Evolutionary conservation across 164 flowering plant species (phyloP).

Genomic region (Euptelea pleiosperma): DNA sequence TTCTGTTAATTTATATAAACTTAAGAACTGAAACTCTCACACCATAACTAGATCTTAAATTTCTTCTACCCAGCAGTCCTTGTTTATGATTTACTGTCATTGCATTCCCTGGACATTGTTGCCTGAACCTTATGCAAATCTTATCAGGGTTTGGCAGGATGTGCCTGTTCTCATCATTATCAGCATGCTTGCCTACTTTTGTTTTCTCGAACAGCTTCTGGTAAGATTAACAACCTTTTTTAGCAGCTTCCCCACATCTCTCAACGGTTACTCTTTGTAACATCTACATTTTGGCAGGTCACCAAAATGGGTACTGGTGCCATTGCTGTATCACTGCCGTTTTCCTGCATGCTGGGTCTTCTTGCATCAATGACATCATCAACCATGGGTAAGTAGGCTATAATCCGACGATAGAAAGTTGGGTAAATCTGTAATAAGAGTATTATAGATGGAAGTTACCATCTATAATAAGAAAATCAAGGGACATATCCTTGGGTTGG

Average conservation of each 20-base stretch:
- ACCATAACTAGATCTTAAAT: background rate
- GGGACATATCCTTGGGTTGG: background rate
- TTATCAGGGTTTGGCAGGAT: constrained; percentile 86
- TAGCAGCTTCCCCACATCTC: background rate
- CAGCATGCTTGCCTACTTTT: constrained; percentile 96
- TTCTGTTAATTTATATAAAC: too few species aligned
- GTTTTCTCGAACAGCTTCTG: constrained; percentile 96
- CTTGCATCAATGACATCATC: constrained; percentile 88
- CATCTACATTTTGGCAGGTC: constrained; percentile 41
- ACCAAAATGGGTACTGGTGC: constrained; percentile 73
- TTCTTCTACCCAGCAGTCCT: background rate
- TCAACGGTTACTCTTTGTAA: background rate
- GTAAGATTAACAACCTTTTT: constrained; percentile 36
- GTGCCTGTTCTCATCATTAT: constrained; percentile 87
- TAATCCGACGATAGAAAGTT: background rate
- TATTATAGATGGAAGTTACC: background rate
- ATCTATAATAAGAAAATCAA: background rate
- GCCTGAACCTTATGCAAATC: constrained; percentile 11
- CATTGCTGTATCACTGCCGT: constrained; percentile 84
- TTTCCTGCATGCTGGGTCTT: constrained; percentile 86
- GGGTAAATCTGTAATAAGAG: background rate
- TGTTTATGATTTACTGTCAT: background rate
- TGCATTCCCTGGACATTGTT: background rate
- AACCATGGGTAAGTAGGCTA: constrained; percentile 71
- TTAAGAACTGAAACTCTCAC: too few species aligned